Conservation (phyloP, 2,329 filamentous ascomycete genomes). For the Cladophialophora immunda region DNA sequence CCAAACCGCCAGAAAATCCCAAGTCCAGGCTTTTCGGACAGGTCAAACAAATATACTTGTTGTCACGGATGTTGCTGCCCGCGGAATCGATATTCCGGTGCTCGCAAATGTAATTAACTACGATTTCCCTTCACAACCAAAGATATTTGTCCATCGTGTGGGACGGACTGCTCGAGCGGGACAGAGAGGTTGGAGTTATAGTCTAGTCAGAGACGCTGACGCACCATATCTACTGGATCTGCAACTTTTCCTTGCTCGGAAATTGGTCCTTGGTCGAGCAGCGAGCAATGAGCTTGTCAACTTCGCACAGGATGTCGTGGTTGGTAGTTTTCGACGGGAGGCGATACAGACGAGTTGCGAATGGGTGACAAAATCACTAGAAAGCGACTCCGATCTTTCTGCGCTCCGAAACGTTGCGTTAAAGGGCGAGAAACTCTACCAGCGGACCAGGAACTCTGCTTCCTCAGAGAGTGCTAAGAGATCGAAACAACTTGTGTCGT, state of each 20-base stretch:
- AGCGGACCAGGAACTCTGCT: constrained; percentile 87
- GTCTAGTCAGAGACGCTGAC: constrained; percentile 85
- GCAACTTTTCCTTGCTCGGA: constrained; percentile 91
- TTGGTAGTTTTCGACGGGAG: constrained; percentile 78
- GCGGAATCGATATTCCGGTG: constrained; percentile 97
- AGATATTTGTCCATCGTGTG: constrained; percentile 95
- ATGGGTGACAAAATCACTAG: constrained; percentile 80
- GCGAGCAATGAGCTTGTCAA: constrained; percentile 66
- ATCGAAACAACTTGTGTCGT: constrained; percentile 77
- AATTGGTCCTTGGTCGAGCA: constrained; percentile 75
- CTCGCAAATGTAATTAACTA: constrained; percentile 98
- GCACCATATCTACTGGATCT: constrained; percentile 91
- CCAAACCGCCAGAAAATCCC: constrained; percentile 88
- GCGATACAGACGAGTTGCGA: constrained; percentile 79
- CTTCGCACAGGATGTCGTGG: constrained; percentile 82
- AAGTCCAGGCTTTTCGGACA: constrained; percentile 87
- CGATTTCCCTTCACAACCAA: constrained; percentile 95
- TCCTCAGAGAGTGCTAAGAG: constrained; percentile 90
- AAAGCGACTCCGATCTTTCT: constrained; percentile 77
- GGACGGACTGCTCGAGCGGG: constrained; percentile 95
- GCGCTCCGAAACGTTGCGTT: constrained; percentile 75
- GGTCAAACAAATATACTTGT: constrained; percentile 90
- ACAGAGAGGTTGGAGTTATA: constrained; percentile 93
- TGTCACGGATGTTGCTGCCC: constrained; percentile 93
- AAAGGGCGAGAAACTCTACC: constrained; percentile 93